These are phyloP conservation scores for Tuber brumale DNA, from an alignment of 495 filamentous ascomycete species.

Conservation along the genomic window DNA sequence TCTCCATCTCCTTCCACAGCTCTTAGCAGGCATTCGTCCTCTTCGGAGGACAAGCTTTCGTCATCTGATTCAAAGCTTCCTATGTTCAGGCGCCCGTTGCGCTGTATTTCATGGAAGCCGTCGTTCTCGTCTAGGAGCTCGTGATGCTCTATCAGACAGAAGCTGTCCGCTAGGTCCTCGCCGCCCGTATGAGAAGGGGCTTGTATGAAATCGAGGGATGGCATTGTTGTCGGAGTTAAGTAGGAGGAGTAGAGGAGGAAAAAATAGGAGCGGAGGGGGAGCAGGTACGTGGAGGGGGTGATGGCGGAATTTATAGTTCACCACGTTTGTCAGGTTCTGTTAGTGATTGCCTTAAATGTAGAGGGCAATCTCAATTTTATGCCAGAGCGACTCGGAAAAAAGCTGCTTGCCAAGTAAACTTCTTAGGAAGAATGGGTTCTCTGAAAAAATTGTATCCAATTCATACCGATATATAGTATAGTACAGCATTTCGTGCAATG, in stretches of 20 bases:
- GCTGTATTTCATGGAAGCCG: neutral
- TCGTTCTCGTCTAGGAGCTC: neutral
- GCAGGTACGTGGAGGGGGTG: neutral
- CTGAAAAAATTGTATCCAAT: neutral
- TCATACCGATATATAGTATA: neutral
- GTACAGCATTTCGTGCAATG: neutral
- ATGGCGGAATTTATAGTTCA: neutral
- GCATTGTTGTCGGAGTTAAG: conserved; percentile 4
- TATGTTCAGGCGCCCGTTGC: neutral
- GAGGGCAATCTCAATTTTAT: neutral
- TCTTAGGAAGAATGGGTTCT: neutral
- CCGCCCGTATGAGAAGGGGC: neutral
- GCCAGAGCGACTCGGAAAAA: neutral
- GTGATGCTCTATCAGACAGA: neutral
- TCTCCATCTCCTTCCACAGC: conserved; percentile 2
- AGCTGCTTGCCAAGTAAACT: neutral
- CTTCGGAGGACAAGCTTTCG: neutral
- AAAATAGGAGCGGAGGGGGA: neutral
- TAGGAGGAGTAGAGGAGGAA: neutral
- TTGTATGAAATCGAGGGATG: neutral
- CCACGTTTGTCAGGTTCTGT: neutral
- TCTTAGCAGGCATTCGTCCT: neutral
- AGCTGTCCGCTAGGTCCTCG: neutral
- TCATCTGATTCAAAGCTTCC: conserved; percentile 1
- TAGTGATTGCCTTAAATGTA: neutral